A percentile compares a stretch with the other conserved stretches of the same genome.
These are phyloP conservation scores for Primulina huaijiensis DNA, from an alignment of 257 asterid genomes.

Conservation along the genomic window DNA sequence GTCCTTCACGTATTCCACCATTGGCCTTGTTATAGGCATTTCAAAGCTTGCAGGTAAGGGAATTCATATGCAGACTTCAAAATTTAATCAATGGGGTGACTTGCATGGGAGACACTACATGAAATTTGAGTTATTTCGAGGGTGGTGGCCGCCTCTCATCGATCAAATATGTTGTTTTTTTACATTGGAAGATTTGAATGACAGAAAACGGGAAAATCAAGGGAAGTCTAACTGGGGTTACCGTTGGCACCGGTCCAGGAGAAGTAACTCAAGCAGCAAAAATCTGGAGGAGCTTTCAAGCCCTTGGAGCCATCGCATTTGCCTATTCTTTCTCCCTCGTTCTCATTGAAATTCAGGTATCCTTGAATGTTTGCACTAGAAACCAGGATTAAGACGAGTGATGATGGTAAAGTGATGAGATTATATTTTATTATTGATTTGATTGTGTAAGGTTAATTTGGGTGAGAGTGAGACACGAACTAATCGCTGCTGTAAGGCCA, in stretches of 20 bases:
- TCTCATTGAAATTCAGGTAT: slow-evolving; percentile 70
- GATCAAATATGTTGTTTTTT: neutral
- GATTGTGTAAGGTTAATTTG: too few species aligned
- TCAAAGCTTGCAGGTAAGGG: slow-evolving; percentile 50
- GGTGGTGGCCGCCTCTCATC: neutral
- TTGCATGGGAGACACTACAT: neutral
- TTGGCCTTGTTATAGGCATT: slow-evolving; percentile 71
- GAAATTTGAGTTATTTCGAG: neutral
- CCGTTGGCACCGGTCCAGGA: slow-evolving; percentile 42
- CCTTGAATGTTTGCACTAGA: neutral
- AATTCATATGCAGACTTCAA: neutral
- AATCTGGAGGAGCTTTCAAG: slow-evolving; percentile 63
- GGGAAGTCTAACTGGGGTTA: slow-evolving; percentile 34
- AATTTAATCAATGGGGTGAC: too few species aligned
- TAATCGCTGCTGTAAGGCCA: too few species aligned
- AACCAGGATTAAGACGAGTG: neutral
- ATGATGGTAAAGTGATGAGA: too few species aligned
- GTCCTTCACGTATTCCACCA: slow-evolving; percentile 73
- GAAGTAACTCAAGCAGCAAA: slow-evolving; percentile 41
- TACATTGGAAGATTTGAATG: neutral
- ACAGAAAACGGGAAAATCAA: slow-evolving; percentile 56
- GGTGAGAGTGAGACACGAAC: too few species aligned
- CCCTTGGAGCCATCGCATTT: slow-evolving; percentile 77
- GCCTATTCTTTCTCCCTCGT: slow-evolving; percentile 65
- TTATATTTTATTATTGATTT: too few species aligned